Conservation (phyloP, 306 rosid genomes). For the Neltuma alba region DNA sequence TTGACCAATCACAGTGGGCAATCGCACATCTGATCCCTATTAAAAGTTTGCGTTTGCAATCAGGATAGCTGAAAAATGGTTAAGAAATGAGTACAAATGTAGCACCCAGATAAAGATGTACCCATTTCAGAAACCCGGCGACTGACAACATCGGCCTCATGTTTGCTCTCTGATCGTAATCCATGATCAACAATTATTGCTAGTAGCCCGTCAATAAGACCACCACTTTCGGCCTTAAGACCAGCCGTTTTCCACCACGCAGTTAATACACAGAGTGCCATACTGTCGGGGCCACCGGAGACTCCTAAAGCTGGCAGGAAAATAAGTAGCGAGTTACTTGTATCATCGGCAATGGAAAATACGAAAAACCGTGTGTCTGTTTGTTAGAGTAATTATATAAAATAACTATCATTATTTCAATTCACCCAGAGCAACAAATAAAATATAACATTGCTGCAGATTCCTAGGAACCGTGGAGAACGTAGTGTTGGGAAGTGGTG, state of each 20-base stretch:
- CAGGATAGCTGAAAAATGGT: slow-evolving; percentile 14
- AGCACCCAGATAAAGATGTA: slow-evolving; percentile 31
- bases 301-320: slow-evolving; percentile 78
- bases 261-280: slow-evolving; percentile 78
- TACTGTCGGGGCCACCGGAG: slow-evolving; percentile 98
- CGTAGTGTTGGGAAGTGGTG: neutral
- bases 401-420: slow-evolving; percentile 12
- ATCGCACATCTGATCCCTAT: slow-evolving; percentile 82
- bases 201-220: slow-evolving; percentile 70
- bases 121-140: slow-evolving; percentile 73
- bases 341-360: neutral
- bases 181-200: slow-evolving; percentile 87
- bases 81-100: slow-evolving; percentile 26
- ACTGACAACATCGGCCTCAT: slow-evolving; percentile 70
- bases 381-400: neutral
- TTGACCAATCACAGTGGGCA: slow-evolving; percentile 73
- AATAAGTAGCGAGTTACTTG: slow-evolving; percentile 23
- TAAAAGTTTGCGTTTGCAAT: slow-evolving; percentile 32
- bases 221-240: slow-evolving; percentile 47
- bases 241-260: slow-evolving; percentile 75
- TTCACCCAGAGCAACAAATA: neutral
- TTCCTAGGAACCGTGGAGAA: neutral
- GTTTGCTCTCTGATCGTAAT: slow-evolving; percentile 89
- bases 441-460: neutral
- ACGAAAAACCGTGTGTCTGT: neutral